A percentile compares a stretch with the other conserved stretches of the same genome.
Conservation (phyloP, 768 basidiomycete species). For the Solioccasus polychromus region DNA sequence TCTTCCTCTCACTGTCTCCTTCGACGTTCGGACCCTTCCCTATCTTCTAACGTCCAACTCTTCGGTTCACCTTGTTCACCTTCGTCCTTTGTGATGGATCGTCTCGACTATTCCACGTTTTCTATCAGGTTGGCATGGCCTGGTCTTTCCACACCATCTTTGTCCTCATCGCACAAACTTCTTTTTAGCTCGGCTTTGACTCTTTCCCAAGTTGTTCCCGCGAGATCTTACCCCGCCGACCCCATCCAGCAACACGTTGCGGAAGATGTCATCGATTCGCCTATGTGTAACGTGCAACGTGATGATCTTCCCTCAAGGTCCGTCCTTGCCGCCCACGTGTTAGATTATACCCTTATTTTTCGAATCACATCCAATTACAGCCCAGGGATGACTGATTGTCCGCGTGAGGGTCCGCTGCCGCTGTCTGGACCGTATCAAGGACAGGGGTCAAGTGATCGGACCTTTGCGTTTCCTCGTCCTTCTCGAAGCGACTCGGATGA, state of each 20-base stretch:
- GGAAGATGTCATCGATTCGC: constrained; percentile 29
- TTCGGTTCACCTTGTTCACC: neutral
- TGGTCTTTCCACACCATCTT: neutral
- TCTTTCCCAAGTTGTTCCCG: constrained; percentile 20
- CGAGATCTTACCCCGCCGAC: constrained; percentile 29
- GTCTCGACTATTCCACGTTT: constrained; percentile 28
- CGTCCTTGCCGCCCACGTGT: constrained; percentile 29
- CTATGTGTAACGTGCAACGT: constrained; percentile 26
- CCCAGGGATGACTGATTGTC: constrained; percentile 14
- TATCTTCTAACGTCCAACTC: constrained; percentile 1
- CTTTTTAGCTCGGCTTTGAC: constrained; percentile 25
- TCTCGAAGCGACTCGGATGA: constrained; percentile 22
- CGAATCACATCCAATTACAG: constrained; percentile 20
- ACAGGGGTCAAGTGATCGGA: constrained; percentile 15
- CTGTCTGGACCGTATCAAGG: constrained; percentile 19
- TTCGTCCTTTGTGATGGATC: constrained; percentile 15
- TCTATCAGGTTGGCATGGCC: constrained; percentile 20
- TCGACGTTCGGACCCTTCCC: constrained; percentile 7
- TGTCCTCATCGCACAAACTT: constrained; percentile 2
- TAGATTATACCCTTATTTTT: constrained; percentile 10
- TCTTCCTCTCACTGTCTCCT: constrained; percentile 8
- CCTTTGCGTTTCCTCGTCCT: constrained; percentile 9
- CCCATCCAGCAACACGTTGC: constrained; percentile 25
- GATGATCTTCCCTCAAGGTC: constrained; percentile 35
- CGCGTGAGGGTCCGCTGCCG: constrained; percentile 20